A percentile compares a stretch with the other conserved stretches of the same genome.
Evolutionary conservation across 495 filamentous ascomycete genomes (phyloP).

Genomic region (Astrocystis sublimbata): DNA sequence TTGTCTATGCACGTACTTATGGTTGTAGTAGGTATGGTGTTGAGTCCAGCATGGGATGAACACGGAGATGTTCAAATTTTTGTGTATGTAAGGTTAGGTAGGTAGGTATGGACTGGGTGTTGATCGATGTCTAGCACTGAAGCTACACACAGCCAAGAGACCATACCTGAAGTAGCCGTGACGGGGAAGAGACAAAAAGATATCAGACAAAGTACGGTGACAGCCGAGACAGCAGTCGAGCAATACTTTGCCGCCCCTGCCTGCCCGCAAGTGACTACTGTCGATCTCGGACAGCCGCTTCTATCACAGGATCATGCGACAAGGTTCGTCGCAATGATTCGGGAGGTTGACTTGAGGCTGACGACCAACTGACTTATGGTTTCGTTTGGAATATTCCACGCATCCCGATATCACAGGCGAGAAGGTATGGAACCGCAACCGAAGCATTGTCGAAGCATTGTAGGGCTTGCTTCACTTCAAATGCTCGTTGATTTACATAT

Average conservation of each 20-base stretch:
- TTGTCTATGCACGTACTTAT: no score
- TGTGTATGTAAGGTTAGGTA: no score
- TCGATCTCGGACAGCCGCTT: slow-evolving; percentile 2
- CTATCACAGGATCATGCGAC: neutral
- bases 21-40: no score
- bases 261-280: slow-evolving; percentile 5
- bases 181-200: slow-evolving; percentile 14
- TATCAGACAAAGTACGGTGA: slow-evolving; percentile 10
- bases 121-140: no score
- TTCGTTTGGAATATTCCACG: neutral
- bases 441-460: no score
- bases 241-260: neutral
- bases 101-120: no score
- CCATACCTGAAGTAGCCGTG: slow-evolving; percentile 12
- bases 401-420: no score
- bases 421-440: no score
- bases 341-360: neutral
- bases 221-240: neutral
- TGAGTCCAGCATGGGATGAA: no score
- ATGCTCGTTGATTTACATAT: neutral
- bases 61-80: no score
- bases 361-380: neutral
- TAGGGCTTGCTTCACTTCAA: no score
- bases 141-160: no score
- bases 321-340: neutral